Evolutionary conservation across 2,329 filamentous ascomycete genomes (phyloP), one percentile per base, ranked within the genome.

Genomic region (Sclerotinia trifoliorum): DNA sequence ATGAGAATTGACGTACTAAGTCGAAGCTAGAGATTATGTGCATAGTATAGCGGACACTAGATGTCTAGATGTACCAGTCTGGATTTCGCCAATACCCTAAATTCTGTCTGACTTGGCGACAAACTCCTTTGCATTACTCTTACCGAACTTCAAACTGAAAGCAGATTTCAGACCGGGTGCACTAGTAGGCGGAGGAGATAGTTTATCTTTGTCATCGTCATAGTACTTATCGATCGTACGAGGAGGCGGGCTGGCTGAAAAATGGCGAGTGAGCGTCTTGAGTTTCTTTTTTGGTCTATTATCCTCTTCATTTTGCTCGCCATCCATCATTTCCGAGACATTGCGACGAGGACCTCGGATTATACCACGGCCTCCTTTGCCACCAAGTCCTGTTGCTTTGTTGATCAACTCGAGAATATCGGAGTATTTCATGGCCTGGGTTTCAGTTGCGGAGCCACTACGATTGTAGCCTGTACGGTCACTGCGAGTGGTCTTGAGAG

Each of bases 381-480:
- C 60, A 2, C 60, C 60, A 26, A 62, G 8, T 26, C 60, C 60
- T 39, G 60, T 51, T 7, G 63, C 42, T 13, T 32, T 8, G 24
- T 65, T 65, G 1, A 65, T 35, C 2, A 65, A 24, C 19, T 57
- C 15, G 10, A 65, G 63, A 7, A 65, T 57, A 19, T 56, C 63
- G 10, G 49, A 17, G 21, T 65, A 65, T 29, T 65, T 65, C 1
- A 56, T 17, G 24, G 63, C 63, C 7, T 65, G 63, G 7, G 63
- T 56, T 21, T 55, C 63, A 6, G 63, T 65, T 35, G 63, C 49
- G 13, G 52, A 44, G 6, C 63, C 51, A 32, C 13, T 62, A 7
- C 60, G 60, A 21, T 26, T 62, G 7, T 62, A 62, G 21, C 60
- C 60, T 26, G 19, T 35, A 10, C 46, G 60, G 5, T 39, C 44